phyloP scores from a whole-genome alignment of 2,329 filamentous ascomycete genomes.

The Ophiostoma quercus region DNA sequence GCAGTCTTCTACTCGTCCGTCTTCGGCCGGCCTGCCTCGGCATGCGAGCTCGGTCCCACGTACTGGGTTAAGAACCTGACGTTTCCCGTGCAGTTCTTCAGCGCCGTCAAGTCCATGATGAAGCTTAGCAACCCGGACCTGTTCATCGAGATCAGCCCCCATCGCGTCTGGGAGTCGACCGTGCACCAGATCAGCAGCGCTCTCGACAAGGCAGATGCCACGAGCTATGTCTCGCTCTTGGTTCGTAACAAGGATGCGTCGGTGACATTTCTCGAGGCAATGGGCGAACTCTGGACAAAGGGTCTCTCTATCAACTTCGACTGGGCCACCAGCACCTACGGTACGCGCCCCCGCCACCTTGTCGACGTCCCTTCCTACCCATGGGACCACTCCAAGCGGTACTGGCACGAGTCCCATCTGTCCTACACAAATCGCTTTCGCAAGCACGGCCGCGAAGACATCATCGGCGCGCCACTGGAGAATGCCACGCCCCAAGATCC shows the following conservation, averaged over 20 bases:
- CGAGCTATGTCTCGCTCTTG: conserved; percentile 25
- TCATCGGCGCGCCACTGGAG: conserved; percentile 30
- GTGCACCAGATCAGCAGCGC: conserved; percentile 22
- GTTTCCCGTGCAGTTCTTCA: conserved; percentile 34
- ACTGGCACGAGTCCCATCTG: conserved; percentile 38
- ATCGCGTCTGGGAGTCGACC: conserved; percentile 24
- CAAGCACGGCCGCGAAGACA: conserved; percentile 30
- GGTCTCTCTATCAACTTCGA: conserved; percentile 19
- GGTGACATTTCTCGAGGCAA: conserved; percentile 9
- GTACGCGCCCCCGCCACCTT: conserved; percentile 27
- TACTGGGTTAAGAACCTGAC: conserved; percentile 38
- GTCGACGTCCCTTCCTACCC: conserved; percentile 39
- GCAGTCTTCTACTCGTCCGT: conserved; percentile 29
- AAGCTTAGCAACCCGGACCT: conserved; percentile 18
- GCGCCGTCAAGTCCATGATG: conserved; percentile 29
- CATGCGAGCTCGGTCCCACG: conserved; percentile 25
- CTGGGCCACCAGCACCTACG: conserved; percentile 17
- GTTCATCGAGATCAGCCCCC: conserved; percentile 28
- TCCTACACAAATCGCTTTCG: conserved; percentile 34
- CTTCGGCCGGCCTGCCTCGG: conserved; percentile 21
- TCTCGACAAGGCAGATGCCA: background rate
- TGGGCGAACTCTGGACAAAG: conserved; percentile 26
- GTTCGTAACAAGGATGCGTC: conserved; percentile 21
- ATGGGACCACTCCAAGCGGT: conserved; percentile 38
- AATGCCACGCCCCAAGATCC: conserved; percentile 31